Conservation (phyloP, 495 filamentous ascomycete species). For the Neurospora tetrasperma region DNA sequence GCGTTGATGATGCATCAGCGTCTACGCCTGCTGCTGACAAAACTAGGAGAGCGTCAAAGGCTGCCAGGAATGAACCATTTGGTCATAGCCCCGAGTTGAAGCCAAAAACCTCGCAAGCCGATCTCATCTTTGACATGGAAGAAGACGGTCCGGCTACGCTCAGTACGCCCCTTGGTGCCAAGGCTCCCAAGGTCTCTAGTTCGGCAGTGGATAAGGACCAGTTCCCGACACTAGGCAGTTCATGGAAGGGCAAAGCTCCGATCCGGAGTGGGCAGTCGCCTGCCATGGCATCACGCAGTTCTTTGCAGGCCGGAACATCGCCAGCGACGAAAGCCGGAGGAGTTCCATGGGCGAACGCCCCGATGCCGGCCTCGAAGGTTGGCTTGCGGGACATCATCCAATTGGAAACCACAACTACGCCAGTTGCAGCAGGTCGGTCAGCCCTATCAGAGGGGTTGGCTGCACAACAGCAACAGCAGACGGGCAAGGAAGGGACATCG, state of each 20-base stretch:
- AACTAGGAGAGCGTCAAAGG: constrained; percentile 36
- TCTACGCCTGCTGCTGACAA: constrained; percentile 47
- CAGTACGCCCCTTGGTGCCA: constrained; percentile 11
- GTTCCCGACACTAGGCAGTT: constrained; percentile 11
- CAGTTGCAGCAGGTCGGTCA: constrained; percentile 37
- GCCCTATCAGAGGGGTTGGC: constrained; percentile 64
- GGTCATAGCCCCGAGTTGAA: constrained; percentile 46
- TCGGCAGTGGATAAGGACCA: constrained; percentile 10
- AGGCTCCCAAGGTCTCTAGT: constrained; percentile 6
- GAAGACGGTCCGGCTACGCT: constrained; percentile 44
- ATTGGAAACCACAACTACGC: constrained; percentile 45
- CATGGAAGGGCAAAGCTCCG: constrained; percentile 12
- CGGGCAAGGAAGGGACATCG: constrained; percentile 22
- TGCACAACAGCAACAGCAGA: constrained; percentile 25
- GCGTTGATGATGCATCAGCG: constrained; percentile 42
- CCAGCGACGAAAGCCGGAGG: constrained; percentile 6
- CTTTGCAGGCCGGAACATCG: neutral
- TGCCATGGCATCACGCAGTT: neutral
- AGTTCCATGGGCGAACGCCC: constrained; percentile 52
- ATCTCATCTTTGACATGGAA: constrained; percentile 92
- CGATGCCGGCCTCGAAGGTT: constrained; percentile 51
- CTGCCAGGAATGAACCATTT: constrained; percentile 34
- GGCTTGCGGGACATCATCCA: constrained; percentile 78
- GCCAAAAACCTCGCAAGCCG: constrained; percentile 52
- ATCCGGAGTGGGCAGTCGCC: constrained; percentile 5